Evolutionary conservation across 1,284 basidiomycete species (phyloP).

Genomic region (Exobasidium cylindrosporum): DNA sequence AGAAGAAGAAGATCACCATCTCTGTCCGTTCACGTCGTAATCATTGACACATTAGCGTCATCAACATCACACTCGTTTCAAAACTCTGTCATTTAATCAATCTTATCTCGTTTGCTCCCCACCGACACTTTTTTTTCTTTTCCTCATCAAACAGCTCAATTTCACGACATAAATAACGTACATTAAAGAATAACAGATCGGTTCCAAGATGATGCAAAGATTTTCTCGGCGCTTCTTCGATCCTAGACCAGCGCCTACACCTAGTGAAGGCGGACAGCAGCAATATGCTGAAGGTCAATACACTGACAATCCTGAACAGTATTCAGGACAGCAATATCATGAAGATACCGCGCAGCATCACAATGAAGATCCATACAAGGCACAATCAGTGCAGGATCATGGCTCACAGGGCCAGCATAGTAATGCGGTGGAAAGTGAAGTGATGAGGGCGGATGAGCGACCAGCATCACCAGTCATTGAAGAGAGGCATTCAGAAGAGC

Average conservation of each 20-base stretch:
- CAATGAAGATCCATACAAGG: neutral
- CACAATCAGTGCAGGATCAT: neutral
- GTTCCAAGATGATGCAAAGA: constrained; percentile 4
- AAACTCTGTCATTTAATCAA: neutral
- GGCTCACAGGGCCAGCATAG: neutral
- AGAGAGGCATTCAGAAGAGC: neutral
- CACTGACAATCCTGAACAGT: neutral
- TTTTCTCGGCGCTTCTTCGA: constrained; percentile 3
- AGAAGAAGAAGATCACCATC: too few species aligned
- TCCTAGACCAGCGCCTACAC: neutral
- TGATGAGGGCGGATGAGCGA: constrained; percentile 1
- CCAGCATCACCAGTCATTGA: neutral
- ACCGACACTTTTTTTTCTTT: too few species aligned
- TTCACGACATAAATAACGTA: neutral
- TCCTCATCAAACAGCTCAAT: neutral
- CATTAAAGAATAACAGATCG: neutral
- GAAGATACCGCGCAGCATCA: neutral
- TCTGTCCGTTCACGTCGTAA: too few species aligned
- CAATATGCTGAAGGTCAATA: neutral
- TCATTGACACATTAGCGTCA: too few species aligned
- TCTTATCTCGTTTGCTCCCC: neutral
- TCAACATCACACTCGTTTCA: neutral
- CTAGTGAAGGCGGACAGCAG: neutral
- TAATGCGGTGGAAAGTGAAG: constrained; percentile 1
- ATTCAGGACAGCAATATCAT: neutral